Base-by-base conservation (phyloP, 2,329 filamentous ascomycete species). In the Penicillium janthinellum region DNA sequence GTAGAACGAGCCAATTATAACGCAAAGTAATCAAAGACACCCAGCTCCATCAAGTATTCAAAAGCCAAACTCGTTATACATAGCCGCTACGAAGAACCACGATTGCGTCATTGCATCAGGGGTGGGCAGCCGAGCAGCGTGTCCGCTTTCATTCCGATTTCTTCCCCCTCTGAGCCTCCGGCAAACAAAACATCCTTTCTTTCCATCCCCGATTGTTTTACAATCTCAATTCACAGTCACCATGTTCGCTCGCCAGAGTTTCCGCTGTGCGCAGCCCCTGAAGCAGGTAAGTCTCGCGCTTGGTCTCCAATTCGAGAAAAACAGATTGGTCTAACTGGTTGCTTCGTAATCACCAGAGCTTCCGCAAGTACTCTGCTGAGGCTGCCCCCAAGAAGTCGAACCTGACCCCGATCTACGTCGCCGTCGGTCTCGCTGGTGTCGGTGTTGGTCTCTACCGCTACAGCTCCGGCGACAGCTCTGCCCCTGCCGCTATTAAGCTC, bases 351-450 rank as follows among this genome's bases (percentile, higher is more conserved):
- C 20, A 49, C 42, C 69, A 90, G 87, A 83, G 84, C 73, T 81
- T 86, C 74, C 86, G 88, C 73, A 83, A 84, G 71, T 97, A 96
- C 78, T 90, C 93, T 58, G 90, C 90, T 65, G 77, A 82, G 63
- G 17, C 57, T 47, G 54, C 62, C 50, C 66, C 64, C 51, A 67
- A 75, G 63, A 86, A 86, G 77, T 79, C 84, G 73, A 84, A 82
- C 73, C 87, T 85, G 71, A 76, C 83, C 41, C 73, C 86, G 39
- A 75, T 92, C 64, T 88, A 87, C 73, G 51, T 74, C 62, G 62
- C 67, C 31, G 71, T 78, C 41, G 72, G 77, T 64, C 63, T 78
- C 47, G 71, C 74, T 63, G 70, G 77, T 72, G 57, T 77, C 56
- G 87, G 82, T 59, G 79, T 86, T 20, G 89, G 85, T 60, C 83